Evolutionary conservation across 495 filamentous ascomycete genomes (phyloP), one percentile per base, ranked within the genome.

Genomic region (Aspergillus conjunctus): DNA sequence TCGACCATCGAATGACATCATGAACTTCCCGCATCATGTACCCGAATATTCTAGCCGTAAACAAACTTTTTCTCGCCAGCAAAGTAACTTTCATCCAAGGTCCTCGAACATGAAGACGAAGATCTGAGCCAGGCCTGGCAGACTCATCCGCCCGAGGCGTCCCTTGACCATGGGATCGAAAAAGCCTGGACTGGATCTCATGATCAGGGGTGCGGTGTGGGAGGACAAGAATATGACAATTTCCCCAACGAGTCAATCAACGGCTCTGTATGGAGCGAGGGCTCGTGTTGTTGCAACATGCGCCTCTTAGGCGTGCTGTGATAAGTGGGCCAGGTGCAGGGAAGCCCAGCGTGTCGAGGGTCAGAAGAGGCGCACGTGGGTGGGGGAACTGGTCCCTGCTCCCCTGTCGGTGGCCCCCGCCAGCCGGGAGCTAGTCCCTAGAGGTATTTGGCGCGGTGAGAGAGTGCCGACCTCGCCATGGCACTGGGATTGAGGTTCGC

Each of bases 361-460:
- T 5, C 44, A 48, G 44, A 21, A 20, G 21, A 11, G 39, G 10
- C 20, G 61, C 65, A 67, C 65, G 65, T 67, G 65, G 61, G 56
- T 41, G 17, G 22, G 46, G 26, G 59, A 60, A 67, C 52, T 62
- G 65, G 65, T 51, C 57, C 59, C 44, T 58, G 59, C 59, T 15
- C 37, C 37, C 17, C 20, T 20, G 43, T 52, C 31, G n/a, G 34
- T 34, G 46, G 46, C 15, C 50, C 21, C n/a, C n/a, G n/a, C 8
- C 9, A 37, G 34, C 37, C 37, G 11, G 37, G 37, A 41, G 37
- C 37, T 41, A 11, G 9, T 4, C 11, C 3, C 12, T 8, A 14
- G 37, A 14, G 37, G n/a, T 4, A n/a, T 11, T 41, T 11, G 9
- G 37, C 11, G 37, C 4, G 15, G 37, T 14, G 7, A 15, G 34